Conservation (phyloP, 495 filamentous ascomycete species). For the Umbilicaria muhlenbergii region DNA sequence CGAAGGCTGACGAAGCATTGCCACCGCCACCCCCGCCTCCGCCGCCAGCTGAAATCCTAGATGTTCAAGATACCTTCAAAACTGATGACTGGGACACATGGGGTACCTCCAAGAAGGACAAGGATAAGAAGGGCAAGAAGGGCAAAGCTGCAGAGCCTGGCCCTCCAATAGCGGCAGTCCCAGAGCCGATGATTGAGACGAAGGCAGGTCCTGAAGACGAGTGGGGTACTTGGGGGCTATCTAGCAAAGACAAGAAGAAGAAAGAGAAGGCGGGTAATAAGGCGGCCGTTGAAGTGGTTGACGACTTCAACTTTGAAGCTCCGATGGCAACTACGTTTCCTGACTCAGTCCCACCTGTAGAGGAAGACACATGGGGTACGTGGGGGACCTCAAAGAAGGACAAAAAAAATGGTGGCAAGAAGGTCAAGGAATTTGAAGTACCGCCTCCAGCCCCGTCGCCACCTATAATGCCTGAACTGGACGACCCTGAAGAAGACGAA, state of each 20-base stretch:
- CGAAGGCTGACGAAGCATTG: constrained; percentile 8
- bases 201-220: background rate
- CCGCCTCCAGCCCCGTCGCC: constrained; percentile 36
- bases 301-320: constrained; percentile 11
- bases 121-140: constrained; percentile 19
- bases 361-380: constrained; percentile 9
- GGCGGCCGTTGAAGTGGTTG: constrained; percentile 2
- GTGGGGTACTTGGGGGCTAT: constrained; percentile 1
- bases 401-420: constrained; percentile 24
- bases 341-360: constrained; percentile 3
- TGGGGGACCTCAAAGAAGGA: constrained; percentile 13
- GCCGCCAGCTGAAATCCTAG: constrained; percentile 15
- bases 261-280: constrained; percentile 17
- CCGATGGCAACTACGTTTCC: constrained; percentile 11
- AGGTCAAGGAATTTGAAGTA: constrained; percentile 24
- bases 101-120: constrained; percentile 29
- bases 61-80: constrained; percentile 12
- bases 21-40: constrained; percentile 11
- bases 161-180: background rate
- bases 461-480: constrained; percentile 30
- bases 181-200: background rate
- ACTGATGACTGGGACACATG: constrained; percentile 17
- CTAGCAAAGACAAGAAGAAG: constrained; percentile 11
- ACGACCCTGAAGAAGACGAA: constrained; percentile 26
- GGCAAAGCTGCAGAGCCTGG: constrained; percentile 11